Evolutionary conservation across 2,329 filamentous ascomycete species (phyloP).

Genomic region (Magnaporthiopsis rhizophila): DNA sequence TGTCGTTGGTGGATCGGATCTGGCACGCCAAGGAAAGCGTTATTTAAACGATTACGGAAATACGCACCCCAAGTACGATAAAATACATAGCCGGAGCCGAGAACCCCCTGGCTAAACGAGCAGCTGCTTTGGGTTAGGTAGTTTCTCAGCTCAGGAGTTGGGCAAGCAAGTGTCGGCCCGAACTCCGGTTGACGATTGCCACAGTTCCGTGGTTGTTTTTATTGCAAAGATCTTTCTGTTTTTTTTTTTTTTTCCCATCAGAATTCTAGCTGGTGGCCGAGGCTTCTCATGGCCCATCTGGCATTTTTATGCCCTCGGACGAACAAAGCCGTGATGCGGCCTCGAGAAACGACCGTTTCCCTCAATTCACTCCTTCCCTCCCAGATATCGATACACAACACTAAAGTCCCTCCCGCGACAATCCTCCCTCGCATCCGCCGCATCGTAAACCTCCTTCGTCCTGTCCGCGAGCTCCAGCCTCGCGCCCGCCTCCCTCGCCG

Average conservation of each 20-base stretch:
- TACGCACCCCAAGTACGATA: neutral
- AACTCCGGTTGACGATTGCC: neutral
- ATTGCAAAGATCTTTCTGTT: too few relatives aligned
- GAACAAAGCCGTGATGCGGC: too few relatives aligned
- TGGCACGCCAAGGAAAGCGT: neutral
- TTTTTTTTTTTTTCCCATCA: too few relatives aligned
- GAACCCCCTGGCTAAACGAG: neutral
- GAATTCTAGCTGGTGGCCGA: too few relatives aligned
- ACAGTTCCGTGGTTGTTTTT: too few relatives aligned
- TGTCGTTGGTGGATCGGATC: neutral
- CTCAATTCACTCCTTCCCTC: conserved; percentile 35
- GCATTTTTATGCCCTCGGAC: too few relatives aligned
- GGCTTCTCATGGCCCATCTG: too few relatives aligned
- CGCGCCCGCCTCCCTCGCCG: conserved; percentile 59
- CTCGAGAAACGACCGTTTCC: neutral
- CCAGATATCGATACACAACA: conserved; percentile 68
- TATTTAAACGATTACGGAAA: neutral
- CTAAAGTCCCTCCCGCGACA: conserved; percentile 72
- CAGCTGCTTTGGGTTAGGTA: neutral
- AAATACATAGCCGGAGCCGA: neutral
- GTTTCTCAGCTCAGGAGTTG: neutral
- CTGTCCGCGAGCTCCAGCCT: conserved; percentile 55
- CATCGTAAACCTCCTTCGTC: conserved; percentile 60
- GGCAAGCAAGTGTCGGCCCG: neutral
- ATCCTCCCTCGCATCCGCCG: conserved; percentile 50